These are phyloP conservation scores for Auriscalpium vulgare DNA, from an alignment of 768 basidiomycete genomes.

Conservation along the genomic window DNA sequence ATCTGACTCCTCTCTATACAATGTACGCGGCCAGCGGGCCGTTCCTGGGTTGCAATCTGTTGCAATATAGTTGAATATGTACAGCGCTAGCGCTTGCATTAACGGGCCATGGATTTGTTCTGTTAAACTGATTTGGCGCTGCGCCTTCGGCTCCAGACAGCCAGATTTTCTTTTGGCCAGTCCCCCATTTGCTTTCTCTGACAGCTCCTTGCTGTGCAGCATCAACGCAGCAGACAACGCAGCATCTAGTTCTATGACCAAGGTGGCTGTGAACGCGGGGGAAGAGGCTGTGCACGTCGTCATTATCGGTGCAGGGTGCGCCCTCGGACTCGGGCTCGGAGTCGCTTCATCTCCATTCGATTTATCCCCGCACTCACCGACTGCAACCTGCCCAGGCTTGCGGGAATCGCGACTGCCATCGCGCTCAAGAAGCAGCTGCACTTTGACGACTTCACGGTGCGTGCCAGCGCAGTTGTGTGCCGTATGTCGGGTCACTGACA, in stretches of 20 bases:
- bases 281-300: constrained; percentile 10
- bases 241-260: too few relatives aligned
- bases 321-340: background rate
- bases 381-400: constrained; percentile 11
- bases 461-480: background rate
- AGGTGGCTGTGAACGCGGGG: constrained; percentile 4
- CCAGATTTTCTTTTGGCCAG: too few relatives aligned
- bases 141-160: too few relatives aligned
- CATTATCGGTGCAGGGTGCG: constrained; percentile 22
- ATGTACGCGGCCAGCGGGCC: too few relatives aligned
- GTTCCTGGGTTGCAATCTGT: too few relatives aligned
- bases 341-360: background rate
- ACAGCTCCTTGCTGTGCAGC: too few relatives aligned
- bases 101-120: too few relatives aligned
- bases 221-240: background rate
- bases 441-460: constrained; percentile 24
- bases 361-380: background rate
- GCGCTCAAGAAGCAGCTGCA: constrained; percentile 23
- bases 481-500: background rate
- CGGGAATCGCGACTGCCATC: constrained; percentile 24
- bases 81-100: too few relatives aligned
- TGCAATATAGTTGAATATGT: too few relatives aligned
- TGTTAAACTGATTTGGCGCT: too few relatives aligned
- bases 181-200: too few relatives aligned
- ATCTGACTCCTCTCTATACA: too few relatives aligned